Base-by-base conservation (phyloP, 1,284 basidiomycete genomes). In the Naganishia sp. region DNA sequence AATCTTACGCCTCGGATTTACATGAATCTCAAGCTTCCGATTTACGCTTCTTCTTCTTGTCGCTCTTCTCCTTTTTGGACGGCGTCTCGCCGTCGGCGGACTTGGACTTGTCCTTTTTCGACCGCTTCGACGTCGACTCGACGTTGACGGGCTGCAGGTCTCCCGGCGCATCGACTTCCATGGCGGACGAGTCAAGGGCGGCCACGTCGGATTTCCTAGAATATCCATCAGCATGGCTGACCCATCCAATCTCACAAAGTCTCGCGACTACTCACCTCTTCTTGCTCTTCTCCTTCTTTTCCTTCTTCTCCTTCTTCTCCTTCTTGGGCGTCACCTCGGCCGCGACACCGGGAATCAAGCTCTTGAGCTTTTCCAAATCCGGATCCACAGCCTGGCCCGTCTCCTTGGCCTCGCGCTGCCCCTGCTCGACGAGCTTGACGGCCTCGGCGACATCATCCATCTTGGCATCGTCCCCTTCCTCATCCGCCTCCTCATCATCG, bases 21-120 rank as follows among this genome's bases (percentile, higher is more conserved):
- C 28, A 28, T 28, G 28, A 11, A 46, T n/a, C n/a, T 57, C 43
- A 56, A 25, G 46, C 61, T 48, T 68, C 82, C 63, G 76, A 78
- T 74, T 84, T 83, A 11, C 79, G 81, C 70, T 84, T 81, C 77
- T 84, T 79, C 81, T 90, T 90, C 81, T 87, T 86, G 55, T 85
- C 86, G 80, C 90, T 89, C 79, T 90, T 90, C 50, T 86, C 87
- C 70, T 89, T 69, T 63, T 69, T 69, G 6, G 52, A 45, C 31
- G 49, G 48, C 39, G 55, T 57, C 36, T 46, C 59, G 44, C 48
- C 61, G 33, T 83, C 82, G 80, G 88, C 90, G 81, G 89, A 90
- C 81, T 87, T 89, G 36, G 36, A 90, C 81, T 87, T 86, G 55
- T 85, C 86, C 80, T 88, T 89, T 81, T 90, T 90, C 52, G 86